phyloP scores from a whole-genome alignment of 495 filamentous ascomycete species.

The Pseudomonodictys pantanalensis region DNA sequence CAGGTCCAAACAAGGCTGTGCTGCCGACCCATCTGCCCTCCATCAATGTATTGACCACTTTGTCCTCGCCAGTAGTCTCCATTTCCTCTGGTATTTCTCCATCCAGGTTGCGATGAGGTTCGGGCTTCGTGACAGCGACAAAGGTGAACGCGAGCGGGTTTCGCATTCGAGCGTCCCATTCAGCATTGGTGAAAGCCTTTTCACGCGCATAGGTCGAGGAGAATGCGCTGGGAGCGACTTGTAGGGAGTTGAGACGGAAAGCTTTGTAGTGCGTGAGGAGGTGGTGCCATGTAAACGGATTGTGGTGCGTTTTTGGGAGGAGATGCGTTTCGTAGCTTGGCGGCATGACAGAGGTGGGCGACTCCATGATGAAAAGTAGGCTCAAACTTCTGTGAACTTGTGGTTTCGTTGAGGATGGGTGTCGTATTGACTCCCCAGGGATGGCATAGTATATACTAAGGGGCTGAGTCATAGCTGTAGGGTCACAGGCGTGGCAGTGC shows the following conservation, averaged over 20 bases:
- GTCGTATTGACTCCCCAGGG: neutral
- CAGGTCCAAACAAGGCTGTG: neutral
- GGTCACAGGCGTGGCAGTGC: neutral
- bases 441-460: neutral
- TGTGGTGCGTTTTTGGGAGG: conserved; percentile 9
- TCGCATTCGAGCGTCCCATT: conserved; percentile 25
- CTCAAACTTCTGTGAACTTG: neutral
- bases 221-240: conserved; percentile 15
- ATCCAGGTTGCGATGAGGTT: neutral
- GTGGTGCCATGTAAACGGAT: conserved; percentile 1
- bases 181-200: conserved; percentile 1
- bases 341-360: neutral
- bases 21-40: neutral
- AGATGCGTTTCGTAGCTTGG: neutral
- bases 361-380: neutral
- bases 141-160: conserved; percentile 20
- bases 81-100: neutral
- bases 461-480: neutral
- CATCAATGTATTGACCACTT: neutral
- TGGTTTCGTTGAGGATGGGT: neutral
- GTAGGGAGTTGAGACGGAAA: conserved; percentile 20
- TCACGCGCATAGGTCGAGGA: conserved; percentile 18
- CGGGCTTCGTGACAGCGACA: conserved; percentile 4
- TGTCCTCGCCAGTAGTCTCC: neutral
- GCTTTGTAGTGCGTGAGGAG: conserved; percentile 8